These are phyloP conservation scores for Amaranthus tricolor DNA, from an alignment of 179 eudicot species.

Conservation along the genomic window DNA sequence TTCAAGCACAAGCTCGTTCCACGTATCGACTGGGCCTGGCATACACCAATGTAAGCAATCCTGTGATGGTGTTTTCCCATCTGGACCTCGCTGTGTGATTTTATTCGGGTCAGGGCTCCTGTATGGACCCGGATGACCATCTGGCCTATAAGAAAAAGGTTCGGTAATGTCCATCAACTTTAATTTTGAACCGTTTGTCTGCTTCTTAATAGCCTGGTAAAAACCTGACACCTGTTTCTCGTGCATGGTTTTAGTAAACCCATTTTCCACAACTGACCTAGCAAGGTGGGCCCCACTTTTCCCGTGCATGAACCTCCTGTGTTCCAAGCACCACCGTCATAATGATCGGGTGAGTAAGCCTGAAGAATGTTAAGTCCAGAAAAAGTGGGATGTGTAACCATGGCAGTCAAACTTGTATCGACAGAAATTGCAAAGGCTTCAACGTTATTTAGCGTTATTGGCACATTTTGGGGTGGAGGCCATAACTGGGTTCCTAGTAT, in stretches of 20 bases:
- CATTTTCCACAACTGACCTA: slow-evolving; percentile 60
- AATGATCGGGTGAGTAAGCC: slow-evolving; percentile 83
- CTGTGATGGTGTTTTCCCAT: slow-evolving; percentile 85
- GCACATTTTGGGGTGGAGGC: slow-evolving; percentile 51
- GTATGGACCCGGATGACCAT: slow-evolving; percentile 89
- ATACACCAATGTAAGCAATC: slow-evolving; percentile 96
- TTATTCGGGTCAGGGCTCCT: slow-evolving; percentile 73
- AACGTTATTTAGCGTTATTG: slow-evolving; percentile 47
- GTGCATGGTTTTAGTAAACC: slow-evolving; percentile 71
- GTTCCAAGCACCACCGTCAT: slow-evolving; percentile 91
- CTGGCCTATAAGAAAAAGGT: slow-evolving; percentile 61
- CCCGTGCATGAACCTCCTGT: slow-evolving; percentile 93
- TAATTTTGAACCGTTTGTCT: slow-evolving; percentile 32
- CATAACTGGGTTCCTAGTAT: slow-evolving; percentile 85
- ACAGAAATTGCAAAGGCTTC: slow-evolving; percentile 76
- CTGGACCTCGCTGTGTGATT: slow-evolving; percentile 57
- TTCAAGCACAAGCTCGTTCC: slow-evolving; percentile 82
- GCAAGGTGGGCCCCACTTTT: slow-evolving; percentile 52
- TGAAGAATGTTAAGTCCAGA: slow-evolving; percentile 68
- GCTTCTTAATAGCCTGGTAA: slow-evolving; percentile 36
- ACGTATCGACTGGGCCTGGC: slow-evolving; percentile 88
- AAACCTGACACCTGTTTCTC: slow-evolving; percentile 71
- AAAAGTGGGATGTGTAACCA: slow-evolving; percentile 61
- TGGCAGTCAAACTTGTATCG: slow-evolving; percentile 62
- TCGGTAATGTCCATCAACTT: slow-evolving; percentile 74